Conservation (phyloP, 2,329 filamentous ascomycete species). For the Claviceps sp. region DNA sequence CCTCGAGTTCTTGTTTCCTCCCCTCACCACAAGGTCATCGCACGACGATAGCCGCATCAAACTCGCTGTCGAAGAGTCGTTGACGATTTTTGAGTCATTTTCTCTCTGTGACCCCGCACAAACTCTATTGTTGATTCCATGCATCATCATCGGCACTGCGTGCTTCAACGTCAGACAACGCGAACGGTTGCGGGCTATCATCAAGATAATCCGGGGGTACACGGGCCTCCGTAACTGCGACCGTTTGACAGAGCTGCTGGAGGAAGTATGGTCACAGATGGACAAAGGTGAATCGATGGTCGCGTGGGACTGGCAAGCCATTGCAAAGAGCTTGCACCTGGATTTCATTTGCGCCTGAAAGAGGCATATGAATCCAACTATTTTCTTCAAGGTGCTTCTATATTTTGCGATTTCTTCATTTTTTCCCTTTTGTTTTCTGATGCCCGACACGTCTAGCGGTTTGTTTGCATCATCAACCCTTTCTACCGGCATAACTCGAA, state of each 20-base stretch:
- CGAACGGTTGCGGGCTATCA: constrained; percentile 34
- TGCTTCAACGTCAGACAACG: constrained; percentile 41
- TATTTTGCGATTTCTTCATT: background rate
- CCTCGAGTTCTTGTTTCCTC: constrained; percentile 24
- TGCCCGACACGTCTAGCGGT: background rate
- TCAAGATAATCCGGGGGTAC: constrained; percentile 40
- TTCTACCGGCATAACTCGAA: background rate
- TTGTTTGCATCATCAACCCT: background rate
- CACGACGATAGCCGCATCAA: constrained; percentile 39
- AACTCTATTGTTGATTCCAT: constrained; percentile 46
- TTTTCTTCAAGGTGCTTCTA: background rate
- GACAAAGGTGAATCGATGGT: constrained; percentile 40
- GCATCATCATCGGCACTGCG: constrained; percentile 46
- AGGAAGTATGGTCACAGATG: constrained; percentile 48
- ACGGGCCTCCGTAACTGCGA: constrained; percentile 47
- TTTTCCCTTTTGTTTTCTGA: background rate
- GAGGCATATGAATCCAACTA: background rate
- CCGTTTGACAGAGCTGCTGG: constrained; percentile 37
- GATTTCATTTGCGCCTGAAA: constrained; percentile 41
- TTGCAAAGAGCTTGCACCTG: constrained; percentile 38
- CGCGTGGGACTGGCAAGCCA: constrained; percentile 52
- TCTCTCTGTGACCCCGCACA: constrained; percentile 44
- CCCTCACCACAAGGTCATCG: constrained; percentile 31
- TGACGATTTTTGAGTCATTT: constrained; percentile 41
- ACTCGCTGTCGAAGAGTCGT: constrained; percentile 41